These are phyloP conservation scores for Coleophoma cylindrospora DNA, from an alignment of 2,329 filamentous ascomycete species.

Conservation along the genomic window DNA sequence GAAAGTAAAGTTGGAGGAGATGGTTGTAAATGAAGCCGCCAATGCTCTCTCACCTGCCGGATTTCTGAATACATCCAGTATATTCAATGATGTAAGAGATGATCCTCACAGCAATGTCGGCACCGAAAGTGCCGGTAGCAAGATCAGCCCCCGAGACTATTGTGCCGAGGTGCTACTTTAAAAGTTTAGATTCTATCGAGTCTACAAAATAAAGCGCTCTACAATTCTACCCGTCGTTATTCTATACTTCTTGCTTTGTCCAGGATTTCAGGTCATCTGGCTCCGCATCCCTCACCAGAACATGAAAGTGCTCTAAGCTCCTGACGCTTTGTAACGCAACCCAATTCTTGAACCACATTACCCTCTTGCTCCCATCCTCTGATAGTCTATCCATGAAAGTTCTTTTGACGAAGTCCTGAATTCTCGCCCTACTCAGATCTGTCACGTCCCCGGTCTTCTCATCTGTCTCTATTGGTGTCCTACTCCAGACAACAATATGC, in stretches of 20 bases:
- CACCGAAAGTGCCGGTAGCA: too few species aligned
- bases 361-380: slow-evolving; percentile 29
- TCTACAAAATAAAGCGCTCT: not conserved
- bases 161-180: too few species aligned
- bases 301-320: slow-evolving; percentile 84
- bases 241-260: slow-evolving; percentile 22
- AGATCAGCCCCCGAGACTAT: too few species aligned
- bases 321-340: slow-evolving; percentile 81
- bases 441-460: slow-evolving; percentile 68
- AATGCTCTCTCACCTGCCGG: too few species aligned
- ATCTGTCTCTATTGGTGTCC: slow-evolving; percentile 73
- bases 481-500: slow-evolving; percentile 92
- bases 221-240: slow-evolving; percentile 1
- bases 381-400: not conserved
- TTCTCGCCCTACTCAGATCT: slow-evolving; percentile 53
- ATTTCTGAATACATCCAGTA: too few species aligned
- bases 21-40: too few species aligned
- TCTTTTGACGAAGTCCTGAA: slow-evolving; percentile 54
- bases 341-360: slow-evolving; percentile 96
- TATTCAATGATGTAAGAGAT: too few species aligned
- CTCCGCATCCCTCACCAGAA: slow-evolving; percentile 55
- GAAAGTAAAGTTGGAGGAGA: not conserved
- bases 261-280: slow-evolving; percentile 47
- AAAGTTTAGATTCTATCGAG: too few species aligned
- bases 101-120: too few species aligned